Base-by-base conservation (phyloP, 2,329 filamentous ascomycete genomes). In the Aspergillus fischeri region DNA sequence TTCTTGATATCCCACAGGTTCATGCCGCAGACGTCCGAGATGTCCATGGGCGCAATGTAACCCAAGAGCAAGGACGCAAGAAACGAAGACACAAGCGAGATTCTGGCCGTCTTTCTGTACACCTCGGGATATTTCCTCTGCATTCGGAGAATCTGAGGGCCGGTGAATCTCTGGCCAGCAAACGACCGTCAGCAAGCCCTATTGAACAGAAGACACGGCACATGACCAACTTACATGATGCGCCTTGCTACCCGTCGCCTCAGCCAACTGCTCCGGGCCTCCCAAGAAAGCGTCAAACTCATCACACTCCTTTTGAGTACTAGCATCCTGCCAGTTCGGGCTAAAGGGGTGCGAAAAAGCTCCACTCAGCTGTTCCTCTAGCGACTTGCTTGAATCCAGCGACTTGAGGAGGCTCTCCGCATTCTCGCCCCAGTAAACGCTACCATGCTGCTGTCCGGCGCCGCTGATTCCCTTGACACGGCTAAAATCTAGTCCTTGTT, bases 291-390 rank as follows among this genome's bases (percentile, higher is more conserved):
- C 82, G 73, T 97, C 92, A 70, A 97, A 97, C 61, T 84, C 81
- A 72, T 97, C 92, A 71, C 92, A 97, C 77, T 99, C 90, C 63
- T 81, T 81, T 77, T 97, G 92, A 1, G 94, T 97, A 76, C 92
- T 96, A 60, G 92, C 89, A 73, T 99, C 94, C 77, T 97, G 94
- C 94, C 94, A 99, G 74, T 97, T 99, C 7, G 94, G 94, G 63
- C 91, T 92, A 77, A 87, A 92, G 4, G 89, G 87, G 73, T 95
- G 89, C 17, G 92, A 89, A 70, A 97, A 90, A 0, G 88, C 89
- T 3, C 76, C 78, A 9, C 78, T 77, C 27, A 97, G 78, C 77
- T 96, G 92, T 59, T 89, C 86, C 51, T 89, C 81, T 49, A 97
- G 78, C 0, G 81, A 77, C 70, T 83, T 83, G 21, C 75, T 75